Evolutionary conservation across 1,139 yeast species (phyloP), one percentile per base, ranked within the genome.

Genomic region (Geotrichum restrictum): DNA sequence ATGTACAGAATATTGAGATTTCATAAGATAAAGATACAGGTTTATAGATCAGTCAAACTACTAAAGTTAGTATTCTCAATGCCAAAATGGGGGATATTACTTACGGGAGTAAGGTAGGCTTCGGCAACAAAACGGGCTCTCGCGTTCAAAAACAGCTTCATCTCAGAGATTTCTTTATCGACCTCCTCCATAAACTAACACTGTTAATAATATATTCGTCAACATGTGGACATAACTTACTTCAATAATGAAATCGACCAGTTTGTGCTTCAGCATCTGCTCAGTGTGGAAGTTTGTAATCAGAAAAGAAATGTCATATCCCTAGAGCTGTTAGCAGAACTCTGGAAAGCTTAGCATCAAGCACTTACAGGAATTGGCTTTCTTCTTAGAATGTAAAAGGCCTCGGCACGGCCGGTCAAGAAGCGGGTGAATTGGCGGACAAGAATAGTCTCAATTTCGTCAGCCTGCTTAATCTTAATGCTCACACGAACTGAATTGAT

Each of bases 51-150:
- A 49, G 40, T 49, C 52, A 39, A 49, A 49, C 52, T 49, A 21
- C 14, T 24, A 33, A 18, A 24, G 46, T 48, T 48, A 48, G 51
- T 14, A n/a, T 8, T 8, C 37, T 24, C 16, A 5, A 14, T 13
- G n/a, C 21, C n/a, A 33, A 13, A 22, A 18, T 14, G 2, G 10
- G 8, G 4, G 14, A 21, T 6, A 18, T 21, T 40, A 46, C 54
- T 33, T 46, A 51, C 54, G 10, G 68, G 68, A 41, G 86, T 83
- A 63, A 91, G 76, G 68, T 88, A 91, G 11, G 95, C 93, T 71
- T 94, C 98, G 21, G 98, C 99, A 51, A 91, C 94, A 57, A 88
- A 94, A 75, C 99, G 85, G 18, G 99, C 98, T 66, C 99, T 81
- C 27, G 98, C 97, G 68, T 93, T 93, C 69, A 94, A 80, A 69